Evolutionary conservation across 371 early-diverging fungal species (phyloP).

Genomic region (Syncephalastrum contaminatum): DNA sequence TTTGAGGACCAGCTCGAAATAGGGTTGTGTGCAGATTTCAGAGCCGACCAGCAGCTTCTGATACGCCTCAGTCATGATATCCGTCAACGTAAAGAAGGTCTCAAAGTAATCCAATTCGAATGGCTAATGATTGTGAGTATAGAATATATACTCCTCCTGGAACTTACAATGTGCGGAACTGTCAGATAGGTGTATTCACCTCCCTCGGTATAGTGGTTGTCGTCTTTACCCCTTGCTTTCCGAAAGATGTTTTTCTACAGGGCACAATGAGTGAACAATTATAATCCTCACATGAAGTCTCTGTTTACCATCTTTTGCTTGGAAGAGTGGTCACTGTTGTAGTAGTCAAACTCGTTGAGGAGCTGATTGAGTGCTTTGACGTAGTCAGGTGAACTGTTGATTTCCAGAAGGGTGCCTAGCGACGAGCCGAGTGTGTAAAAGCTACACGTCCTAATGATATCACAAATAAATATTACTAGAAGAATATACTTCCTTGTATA

Average conservation of each 20-base stretch:
- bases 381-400: constrained; percentile 62
- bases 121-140: constrained; percentile 33
- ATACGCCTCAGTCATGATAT: constrained; percentile 48
- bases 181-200: constrained; percentile 49
- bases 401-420: constrained; percentile 62
- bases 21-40: constrained; percentile 43
- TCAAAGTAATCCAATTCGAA: constrained; percentile 60
- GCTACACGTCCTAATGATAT: constrained; percentile 39
- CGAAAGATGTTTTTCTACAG: constrained; percentile 58
- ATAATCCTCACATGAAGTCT: background rate
- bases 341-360: constrained; percentile 57
- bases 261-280: background rate
- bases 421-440: constrained; percentile 67
- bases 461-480: background rate
- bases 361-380: constrained; percentile 61
- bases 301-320: constrained; percentile 54
- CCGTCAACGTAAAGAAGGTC: constrained; percentile 51
- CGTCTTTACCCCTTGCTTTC: constrained; percentile 49
- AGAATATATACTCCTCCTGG: background rate
- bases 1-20: constrained; percentile 57
- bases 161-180: constrained; percentile 48
- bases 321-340: constrained; percentile 45
- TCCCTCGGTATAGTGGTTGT: constrained; percentile 27
- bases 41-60: constrained; percentile 42
- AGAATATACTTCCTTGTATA: background rate